Conservation (phyloP, 306 rosid species). For the Trifolium fragiferum region DNA sequence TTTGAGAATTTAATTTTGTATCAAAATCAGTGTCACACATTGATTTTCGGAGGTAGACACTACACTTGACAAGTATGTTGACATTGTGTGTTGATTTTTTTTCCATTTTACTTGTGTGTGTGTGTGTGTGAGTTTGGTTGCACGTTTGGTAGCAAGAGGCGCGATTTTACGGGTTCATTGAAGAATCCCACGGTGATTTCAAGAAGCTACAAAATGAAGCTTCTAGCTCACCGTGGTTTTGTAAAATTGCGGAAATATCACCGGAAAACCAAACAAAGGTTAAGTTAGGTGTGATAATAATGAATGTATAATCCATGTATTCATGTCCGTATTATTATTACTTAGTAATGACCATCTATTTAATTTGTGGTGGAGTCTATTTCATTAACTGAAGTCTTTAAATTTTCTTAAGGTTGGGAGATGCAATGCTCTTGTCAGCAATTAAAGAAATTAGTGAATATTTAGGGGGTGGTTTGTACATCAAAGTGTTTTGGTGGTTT, state of each 20-base stretch:
- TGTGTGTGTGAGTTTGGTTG: too few species aligned
- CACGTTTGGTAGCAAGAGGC: too few species aligned
- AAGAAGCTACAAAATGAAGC: too few species aligned
- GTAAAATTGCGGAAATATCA: too few species aligned
- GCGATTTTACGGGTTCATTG: too few species aligned
- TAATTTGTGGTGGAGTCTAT: neutral
- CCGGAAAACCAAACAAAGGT: too few species aligned
- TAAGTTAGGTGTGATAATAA: too few species aligned
- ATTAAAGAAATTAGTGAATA: neutral
- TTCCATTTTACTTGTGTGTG: too few species aligned
- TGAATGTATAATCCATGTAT: neutral
- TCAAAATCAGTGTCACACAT: neutral
- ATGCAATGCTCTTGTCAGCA: neutral
- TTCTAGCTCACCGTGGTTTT: too few species aligned
- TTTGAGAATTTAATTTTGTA: neutral
- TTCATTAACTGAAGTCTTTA: neutral
- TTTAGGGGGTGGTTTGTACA: neutral
- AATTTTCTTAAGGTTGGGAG: neutral
- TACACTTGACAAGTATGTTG: neutral
- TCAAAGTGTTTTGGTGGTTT: neutral
- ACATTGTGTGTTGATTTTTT: neutral
- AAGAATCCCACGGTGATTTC: too few species aligned
- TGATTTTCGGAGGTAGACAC: slow-evolving; percentile 8
- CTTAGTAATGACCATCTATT: neutral
- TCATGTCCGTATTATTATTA: too few species aligned